These are phyloP conservation scores for Volvox africanus DNA, from an alignment of 139 green algal genomes.

Conservation along the genomic window DNA sequence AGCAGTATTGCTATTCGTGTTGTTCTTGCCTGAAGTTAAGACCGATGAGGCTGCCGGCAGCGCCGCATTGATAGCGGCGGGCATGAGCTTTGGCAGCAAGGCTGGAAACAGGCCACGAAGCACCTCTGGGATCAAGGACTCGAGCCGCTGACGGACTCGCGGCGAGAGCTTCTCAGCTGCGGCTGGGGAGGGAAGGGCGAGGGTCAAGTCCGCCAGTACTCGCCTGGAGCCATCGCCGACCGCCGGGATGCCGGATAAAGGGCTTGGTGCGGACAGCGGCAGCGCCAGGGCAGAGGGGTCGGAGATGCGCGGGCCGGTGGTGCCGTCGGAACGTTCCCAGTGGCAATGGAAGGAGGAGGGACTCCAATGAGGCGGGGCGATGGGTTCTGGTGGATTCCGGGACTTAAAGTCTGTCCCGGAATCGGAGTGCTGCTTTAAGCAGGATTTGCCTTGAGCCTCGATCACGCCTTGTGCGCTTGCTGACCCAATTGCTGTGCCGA, in stretches of 20 bases:
- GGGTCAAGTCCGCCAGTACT: background rate
- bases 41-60: background rate
- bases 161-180: background rate
- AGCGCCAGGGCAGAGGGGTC: background rate
- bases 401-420: too few species aligned
- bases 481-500: background rate
- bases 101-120: background rate
- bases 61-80: background rate
- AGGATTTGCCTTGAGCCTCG: background rate
- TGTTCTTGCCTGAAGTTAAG: background rate
- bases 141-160: background rate
- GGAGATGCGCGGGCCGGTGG: background rate
- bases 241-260: background rate
- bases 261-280: background rate
- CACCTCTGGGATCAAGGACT: background rate
- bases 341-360: background rate
- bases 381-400: background rate
- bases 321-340: background rate
- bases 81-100: constrained; percentile 1
- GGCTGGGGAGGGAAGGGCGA: background rate
- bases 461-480: background rate
- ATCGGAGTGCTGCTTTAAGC: background rate
- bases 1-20: too few species aligned
- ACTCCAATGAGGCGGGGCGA: background rate
- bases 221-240: background rate